Base-by-base conservation (phyloP, 2,329 filamentous ascomycete species). In the Chaetomiaceae sp. region DNA sequence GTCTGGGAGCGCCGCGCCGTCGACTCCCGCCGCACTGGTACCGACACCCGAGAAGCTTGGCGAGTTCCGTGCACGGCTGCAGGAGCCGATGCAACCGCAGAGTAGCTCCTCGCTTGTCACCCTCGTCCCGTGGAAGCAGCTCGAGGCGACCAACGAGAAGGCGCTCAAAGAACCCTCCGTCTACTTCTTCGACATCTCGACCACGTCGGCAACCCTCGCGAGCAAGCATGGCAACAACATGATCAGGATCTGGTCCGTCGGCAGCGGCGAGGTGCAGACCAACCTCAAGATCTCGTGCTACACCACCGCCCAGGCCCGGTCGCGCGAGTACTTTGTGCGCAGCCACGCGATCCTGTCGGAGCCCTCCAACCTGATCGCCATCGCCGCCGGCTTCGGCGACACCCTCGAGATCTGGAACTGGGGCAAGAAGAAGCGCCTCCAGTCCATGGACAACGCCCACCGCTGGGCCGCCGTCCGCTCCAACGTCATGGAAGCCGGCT, bases 301-400 rank as follows among this genome's bases (percentile, higher is more conserved):
- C 52, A 70, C 68, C 1, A 68, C 68, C 13, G 66, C 67, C 1
- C 67, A 66, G 41, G 58, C 64, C 2, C 66, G 70, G 0, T 70
- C 66, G 4, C 66, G 70, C 48, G 69, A 72, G 33, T 72, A 71
- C 53, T 64, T 72, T 47, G 68, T 72, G n/a, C 68, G 69, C 50
- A 71, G 68, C 49, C 70, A 72, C 51, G 64, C 67, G 30, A 69
- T 72, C 51, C 61, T 72, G 12, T 71, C 69, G 2, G 70, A 72
- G 55, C 55, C 67, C 1, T 62, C 62, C n/a, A 67, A 60, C 40
- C 56, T 72, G 23, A 62, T 70, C 12, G 70, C 67, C 33, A 65
- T 72, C 35, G 62, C 69, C n/a, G 63, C 68, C 1, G 64, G 64
- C 6, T 72, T 72, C 45, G 70, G 70, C 23, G 63, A 69, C 45